These are phyloP conservation scores for Pleurotus pulmonarius DNA, from an alignment of 768 basidiomycete species.

Conservation along the genomic window DNA sequence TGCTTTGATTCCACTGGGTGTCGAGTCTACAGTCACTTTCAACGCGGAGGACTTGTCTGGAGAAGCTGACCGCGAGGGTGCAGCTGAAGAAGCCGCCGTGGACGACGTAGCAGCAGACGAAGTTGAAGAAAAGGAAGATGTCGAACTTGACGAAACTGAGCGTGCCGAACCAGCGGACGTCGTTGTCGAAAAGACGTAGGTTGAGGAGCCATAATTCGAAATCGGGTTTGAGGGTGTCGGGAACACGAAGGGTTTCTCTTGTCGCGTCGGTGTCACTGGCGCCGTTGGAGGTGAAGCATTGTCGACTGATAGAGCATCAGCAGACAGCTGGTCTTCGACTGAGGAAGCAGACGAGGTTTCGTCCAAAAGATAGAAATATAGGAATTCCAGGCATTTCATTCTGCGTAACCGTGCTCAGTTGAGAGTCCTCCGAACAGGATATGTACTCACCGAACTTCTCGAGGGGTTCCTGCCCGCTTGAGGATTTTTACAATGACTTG, in stretches of 20 bases:
- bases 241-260: conserved; percentile 1
- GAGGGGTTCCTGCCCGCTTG: conserved; percentile 81
- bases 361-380: conserved; percentile 89
- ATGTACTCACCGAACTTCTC: conserved; percentile 72
- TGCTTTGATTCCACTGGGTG: conserved; percentile 18
- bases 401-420: conserved; percentile 32
- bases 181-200: conserved; percentile 14
- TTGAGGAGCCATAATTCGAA: conserved; percentile 13
- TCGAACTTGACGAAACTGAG: conserved; percentile 39
- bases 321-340: background rate
- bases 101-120: conserved; percentile 39
- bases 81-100: conserved; percentile 30
- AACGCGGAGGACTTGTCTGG: conserved; percentile 35
- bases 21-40: conserved; percentile 16
- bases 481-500: conserved; percentile 84
- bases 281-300: conserved; percentile 11
- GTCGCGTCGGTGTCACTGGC: conserved; percentile 11
- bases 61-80: conserved; percentile 36
- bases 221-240: background rate
- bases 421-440: background rate
- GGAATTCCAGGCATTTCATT: conserved; percentile 94
- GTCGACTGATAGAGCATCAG: background rate
- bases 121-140: conserved; percentile 37
- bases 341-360: conserved; percentile 16
- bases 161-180: conserved; percentile 30